A percentile compares a stretch with the other conserved stretches of the same genome.
These are phyloP conservation scores for Gymnopus androsaceus DNA, from an alignment of 1,284 basidiomycete species.

Conservation along the genomic window DNA sequence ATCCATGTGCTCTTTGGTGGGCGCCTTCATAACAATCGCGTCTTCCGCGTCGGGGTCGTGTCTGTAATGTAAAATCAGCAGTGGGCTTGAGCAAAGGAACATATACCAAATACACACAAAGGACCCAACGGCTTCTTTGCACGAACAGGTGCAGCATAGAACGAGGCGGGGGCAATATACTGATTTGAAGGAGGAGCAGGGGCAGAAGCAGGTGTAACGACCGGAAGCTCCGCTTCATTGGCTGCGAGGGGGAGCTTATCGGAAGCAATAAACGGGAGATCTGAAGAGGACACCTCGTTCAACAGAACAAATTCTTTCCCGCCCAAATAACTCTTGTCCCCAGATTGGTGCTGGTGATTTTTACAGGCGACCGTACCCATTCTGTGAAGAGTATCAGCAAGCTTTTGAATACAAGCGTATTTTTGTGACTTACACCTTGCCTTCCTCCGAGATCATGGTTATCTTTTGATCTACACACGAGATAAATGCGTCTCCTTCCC, in stretches of 20 bases:
- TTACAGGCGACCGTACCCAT: conserved; percentile 67
- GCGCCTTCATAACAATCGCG: conserved; percentile 87
- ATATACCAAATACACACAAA: conserved; percentile 46
- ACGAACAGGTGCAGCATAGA: conserved; percentile 55
- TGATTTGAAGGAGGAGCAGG: conserved; percentile 29
- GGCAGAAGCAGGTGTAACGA: neutral
- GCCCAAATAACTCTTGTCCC: conserved; percentile 53
- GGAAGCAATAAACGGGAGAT: conserved; percentile 43
- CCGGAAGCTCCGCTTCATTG: neutral
- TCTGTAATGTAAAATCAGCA: conserved; percentile 41
- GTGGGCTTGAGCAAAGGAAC: conserved; percentile 13
- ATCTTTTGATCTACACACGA: conserved; percentile 51
- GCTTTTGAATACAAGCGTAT: conserved; percentile 6
- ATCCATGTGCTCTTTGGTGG: conserved; percentile 67
- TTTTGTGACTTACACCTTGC: conserved; percentile 55
- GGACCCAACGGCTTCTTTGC: conserved; percentile 47
- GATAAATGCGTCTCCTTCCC: conserved; percentile 80
- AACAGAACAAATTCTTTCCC: conserved; percentile 69
- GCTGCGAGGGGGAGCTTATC: conserved; percentile 8
- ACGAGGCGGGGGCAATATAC: conserved; percentile 59
- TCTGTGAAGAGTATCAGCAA: conserved; percentile 38
- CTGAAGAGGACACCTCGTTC: conserved; percentile 44
- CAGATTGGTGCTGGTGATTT: conserved; percentile 49
- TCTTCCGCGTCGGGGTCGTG: conserved; percentile 76
- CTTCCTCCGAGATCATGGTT: conserved; percentile 67